phyloP scores from a whole-genome alignment of 257 asterid genomes.

The Solanum commersonii region DNA sequence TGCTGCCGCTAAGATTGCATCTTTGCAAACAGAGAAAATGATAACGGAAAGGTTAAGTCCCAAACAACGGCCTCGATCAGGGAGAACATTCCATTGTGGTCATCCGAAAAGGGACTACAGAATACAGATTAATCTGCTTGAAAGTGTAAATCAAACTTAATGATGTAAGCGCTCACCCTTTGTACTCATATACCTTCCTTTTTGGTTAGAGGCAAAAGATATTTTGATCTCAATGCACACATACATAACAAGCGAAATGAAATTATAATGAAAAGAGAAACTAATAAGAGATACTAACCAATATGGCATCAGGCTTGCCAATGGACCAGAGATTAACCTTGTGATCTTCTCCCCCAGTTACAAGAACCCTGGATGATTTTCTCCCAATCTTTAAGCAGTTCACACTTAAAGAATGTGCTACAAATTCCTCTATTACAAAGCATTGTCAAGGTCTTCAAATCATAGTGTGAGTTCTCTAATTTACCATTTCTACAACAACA shows the following conservation, averaged over 20 bases:
- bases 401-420: slow-evolving; percentile 91
- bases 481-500: not conserved
- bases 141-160: not conserved
- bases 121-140: not conserved
- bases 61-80: not conserved
- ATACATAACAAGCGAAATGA: not conserved
- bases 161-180: not conserved
- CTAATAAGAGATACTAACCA: slow-evolving; percentile 42
- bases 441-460: slow-evolving; percentile 47
- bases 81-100: not conserved
- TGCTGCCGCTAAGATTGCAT: not conserved
- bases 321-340: slow-evolving; percentile 98
- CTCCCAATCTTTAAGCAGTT: slow-evolving; percentile 96
- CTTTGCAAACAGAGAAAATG: not conserved
- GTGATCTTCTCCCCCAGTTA: slow-evolving; percentile 99
- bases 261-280: slow-evolving; percentile 7
- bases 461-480: not conserved
- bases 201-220: not conserved
- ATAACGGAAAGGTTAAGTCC: not conserved
- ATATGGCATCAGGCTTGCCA: slow-evolving; percentile 93
- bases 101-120: not conserved
- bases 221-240: not conserved
- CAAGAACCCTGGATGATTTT: slow-evolving; percentile 88
- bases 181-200: not conserved
- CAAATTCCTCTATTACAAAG: slow-evolving; percentile 76